Conservation (phyloP, 768 basidiomycete species). For the Auricularia heimuer region DNA sequence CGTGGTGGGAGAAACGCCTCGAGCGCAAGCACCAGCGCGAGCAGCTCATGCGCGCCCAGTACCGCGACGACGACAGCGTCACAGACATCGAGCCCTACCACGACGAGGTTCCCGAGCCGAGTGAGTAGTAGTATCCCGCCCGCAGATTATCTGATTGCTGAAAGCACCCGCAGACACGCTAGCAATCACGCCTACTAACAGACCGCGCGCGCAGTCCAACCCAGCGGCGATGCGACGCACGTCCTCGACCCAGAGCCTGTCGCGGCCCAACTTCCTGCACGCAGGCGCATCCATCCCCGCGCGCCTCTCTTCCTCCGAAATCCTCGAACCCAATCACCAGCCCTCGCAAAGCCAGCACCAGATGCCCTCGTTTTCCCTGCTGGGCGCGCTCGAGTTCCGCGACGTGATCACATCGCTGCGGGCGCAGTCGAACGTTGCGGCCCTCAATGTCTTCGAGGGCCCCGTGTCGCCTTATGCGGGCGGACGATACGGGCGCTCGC, state of each 20-base stretch:
- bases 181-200: neutral
- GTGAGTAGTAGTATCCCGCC: neutral
- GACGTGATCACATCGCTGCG: constrained; percentile 78
- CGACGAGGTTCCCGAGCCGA: constrained; percentile 45
- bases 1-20: constrained; percentile 61
- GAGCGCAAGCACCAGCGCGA: constrained; percentile 40
- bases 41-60: constrained; percentile 48
- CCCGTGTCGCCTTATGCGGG: constrained; percentile 62
- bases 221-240: neutral
- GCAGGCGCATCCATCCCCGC: constrained; percentile 30
- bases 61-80: constrained; percentile 38
- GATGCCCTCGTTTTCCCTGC: constrained; percentile 80
- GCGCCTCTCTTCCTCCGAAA: constrained; percentile 18
- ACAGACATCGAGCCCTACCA: constrained; percentile 41
- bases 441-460: constrained; percentile 56
- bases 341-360: constrained; percentile 31
- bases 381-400: constrained; percentile 93
- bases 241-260: constrained; percentile 2
- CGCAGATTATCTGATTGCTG: too few relatives aligned
- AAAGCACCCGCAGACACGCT: neutral
- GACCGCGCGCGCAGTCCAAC: constrained; percentile 3
- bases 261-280: neutral
- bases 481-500: constrained; percentile 49
- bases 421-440: constrained; percentile 50
- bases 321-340: constrained; percentile 36